A percentile compares a stretch with the other conserved stretches of the same genome.
Evolutionary conservation across 140 eudicot species (phyloP).

Genomic region (Erigeron philadelphicus): DNA sequence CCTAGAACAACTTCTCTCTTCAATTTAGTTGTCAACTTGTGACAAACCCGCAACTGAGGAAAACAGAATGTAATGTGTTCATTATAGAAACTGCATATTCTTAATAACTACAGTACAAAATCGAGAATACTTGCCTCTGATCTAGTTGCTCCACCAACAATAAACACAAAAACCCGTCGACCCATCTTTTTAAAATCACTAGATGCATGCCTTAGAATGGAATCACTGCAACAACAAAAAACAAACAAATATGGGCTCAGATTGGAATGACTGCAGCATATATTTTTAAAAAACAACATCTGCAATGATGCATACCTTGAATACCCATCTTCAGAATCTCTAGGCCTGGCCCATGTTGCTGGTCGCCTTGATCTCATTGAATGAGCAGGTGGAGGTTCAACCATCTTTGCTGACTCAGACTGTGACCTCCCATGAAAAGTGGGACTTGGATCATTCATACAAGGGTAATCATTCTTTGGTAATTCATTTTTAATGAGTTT

Average conservation of each 20-base stretch:
- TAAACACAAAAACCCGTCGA: conserved; percentile 75
- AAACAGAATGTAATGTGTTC: conserved; percentile 7
- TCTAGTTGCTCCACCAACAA: conserved; percentile 96
- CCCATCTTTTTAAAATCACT: conserved; percentile 94
- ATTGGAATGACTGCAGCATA: background rate
- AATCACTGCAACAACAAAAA: conserved; percentile 52
- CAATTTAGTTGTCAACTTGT: conserved; percentile 73
- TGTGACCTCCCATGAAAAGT: conserved; percentile 63
- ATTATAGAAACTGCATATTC: background rate
- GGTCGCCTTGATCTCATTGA: conserved; percentile 72
- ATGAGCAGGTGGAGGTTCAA: conserved; percentile 46
- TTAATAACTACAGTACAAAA: background rate
- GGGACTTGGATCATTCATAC: conserved; percentile 89
- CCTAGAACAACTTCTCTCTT: conserved; percentile 80
- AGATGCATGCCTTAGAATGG: conserved; percentile 79
- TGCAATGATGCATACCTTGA: conserved; percentile 45
- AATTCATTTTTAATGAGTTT: conserved; percentile 73
- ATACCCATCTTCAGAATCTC: conserved; percentile 84
- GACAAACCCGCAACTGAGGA: conserved; percentile 77
- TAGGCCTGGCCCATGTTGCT: conserved; percentile 85
- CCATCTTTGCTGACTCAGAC: conserved; percentile 38
- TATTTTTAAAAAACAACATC: background rate
- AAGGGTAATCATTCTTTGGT: conserved; percentile 72
- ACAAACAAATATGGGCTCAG: background rate
- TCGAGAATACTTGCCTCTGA: conserved; percentile 53